A percentile compares a stretch with the other conserved stretches of the same genome.
Conservation (phyloP, 495 filamentous ascomycete genomes). For the Poronia punctata region DNA sequence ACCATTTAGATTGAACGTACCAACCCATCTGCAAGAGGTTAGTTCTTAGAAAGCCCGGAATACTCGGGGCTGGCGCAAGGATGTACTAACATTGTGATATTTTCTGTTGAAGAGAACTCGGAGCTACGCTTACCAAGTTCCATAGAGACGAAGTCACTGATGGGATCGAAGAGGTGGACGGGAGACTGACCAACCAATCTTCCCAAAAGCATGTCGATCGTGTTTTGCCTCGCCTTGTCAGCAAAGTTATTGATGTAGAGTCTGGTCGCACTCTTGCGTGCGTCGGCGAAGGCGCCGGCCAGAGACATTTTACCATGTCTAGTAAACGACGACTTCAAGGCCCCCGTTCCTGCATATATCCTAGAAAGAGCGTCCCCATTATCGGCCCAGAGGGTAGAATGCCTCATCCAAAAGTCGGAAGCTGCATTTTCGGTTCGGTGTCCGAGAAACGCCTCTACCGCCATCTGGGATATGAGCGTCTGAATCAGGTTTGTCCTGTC, state of each 20-base stretch:
- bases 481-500: slow-evolving; percentile 96
- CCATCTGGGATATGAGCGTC: slow-evolving; percentile 89
- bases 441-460: slow-evolving; percentile 68
- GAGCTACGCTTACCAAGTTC: slow-evolving; percentile 60
- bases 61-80: neutral
- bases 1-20: slow-evolving; percentile 94
- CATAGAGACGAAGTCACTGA: slow-evolving; percentile 77
- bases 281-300: slow-evolving; percentile 89
- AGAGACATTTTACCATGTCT: slow-evolving; percentile 92
- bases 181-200: slow-evolving; percentile 74
- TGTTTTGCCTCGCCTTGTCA: slow-evolving; percentile 87
- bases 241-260: slow-evolving; percentile 97
- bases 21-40: slow-evolving; percentile 62
- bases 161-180: slow-evolving; percentile 84
- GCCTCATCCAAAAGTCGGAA: slow-evolving; percentile 81
- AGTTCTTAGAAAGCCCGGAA: slow-evolving; percentile 29
- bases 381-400: slow-evolving; percentile 94
- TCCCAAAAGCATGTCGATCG: slow-evolving; percentile 85
- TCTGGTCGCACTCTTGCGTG: slow-evolving; percentile 85
- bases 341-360: slow-evolving; percentile 95
- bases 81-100: slow-evolving; percentile 39
- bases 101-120: slow-evolving; percentile 44
- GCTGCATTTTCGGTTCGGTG: slow-evolving; percentile 59
- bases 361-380: slow-evolving; percentile 92
- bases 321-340: slow-evolving; percentile 94